A percentile compares a stretch with the other conserved stretches of the same genome.
Evolutionary conservation across 352 stramenopile species (phyloP).

Genomic region (Phytophthora pluvialis): DNA sequence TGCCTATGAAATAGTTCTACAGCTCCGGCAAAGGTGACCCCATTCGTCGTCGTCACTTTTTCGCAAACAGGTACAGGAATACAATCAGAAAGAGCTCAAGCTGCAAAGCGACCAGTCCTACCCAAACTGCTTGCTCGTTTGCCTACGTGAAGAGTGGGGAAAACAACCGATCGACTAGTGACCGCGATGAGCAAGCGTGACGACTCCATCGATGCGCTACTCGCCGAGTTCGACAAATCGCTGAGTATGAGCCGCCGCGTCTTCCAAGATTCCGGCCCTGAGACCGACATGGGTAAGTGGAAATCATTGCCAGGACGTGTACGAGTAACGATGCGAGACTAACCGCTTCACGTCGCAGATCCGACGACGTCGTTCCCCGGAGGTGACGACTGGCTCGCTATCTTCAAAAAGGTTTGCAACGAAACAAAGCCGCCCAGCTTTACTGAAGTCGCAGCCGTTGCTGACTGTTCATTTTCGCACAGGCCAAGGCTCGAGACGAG

Average conservation of each 20-base stretch:
- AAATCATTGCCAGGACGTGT: neutral
- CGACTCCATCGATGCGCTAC: constrained; percentile 85
- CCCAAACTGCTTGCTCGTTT: neutral
- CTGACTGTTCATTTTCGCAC: neutral
- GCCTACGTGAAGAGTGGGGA: constrained; percentile 46
- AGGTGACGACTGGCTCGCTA: constrained; percentile 47
- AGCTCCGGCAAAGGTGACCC: constrained; percentile 62
- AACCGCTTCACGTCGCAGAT: neutral
- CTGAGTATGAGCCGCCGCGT: constrained; percentile 69
- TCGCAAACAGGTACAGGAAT: constrained; percentile 58
- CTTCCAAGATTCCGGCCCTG: constrained; percentile 49
- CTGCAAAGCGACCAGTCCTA: neutral
- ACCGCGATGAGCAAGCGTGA: constrained; percentile 62
- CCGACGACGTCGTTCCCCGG: neutral
- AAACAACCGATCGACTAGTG: constrained; percentile 65
- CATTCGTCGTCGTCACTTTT: constrained; percentile 56
- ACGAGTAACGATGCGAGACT: neutral
- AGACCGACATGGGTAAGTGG: constrained; percentile 42
- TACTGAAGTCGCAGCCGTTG: neutral
- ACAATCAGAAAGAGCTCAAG: neutral
- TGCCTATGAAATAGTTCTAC: constrained; percentile 60
- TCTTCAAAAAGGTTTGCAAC: constrained; percentile 42
- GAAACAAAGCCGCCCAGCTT: neutral
- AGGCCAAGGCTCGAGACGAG: constrained; percentile 58
- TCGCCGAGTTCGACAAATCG: constrained; percentile 78